These are phyloP conservation scores for Linnemannia schmuckeri DNA, from an alignment of 192 early-diverging fungal species.

Conservation along the genomic window DNA sequence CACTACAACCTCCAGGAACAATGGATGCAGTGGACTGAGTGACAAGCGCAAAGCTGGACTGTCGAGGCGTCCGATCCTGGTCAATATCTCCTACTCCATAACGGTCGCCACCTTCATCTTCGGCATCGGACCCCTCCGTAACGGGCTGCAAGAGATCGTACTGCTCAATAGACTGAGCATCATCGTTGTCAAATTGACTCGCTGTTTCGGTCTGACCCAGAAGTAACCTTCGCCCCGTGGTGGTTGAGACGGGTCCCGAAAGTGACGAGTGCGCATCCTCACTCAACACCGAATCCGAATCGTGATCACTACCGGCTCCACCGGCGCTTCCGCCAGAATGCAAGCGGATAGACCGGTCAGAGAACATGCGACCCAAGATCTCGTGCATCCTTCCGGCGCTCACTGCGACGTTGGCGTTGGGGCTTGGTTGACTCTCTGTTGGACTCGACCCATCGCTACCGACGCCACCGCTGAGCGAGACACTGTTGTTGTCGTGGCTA, in stretches of 20 bases:
- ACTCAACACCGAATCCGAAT: conserved; percentile 34
- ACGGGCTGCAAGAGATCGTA: conserved; percentile 43
- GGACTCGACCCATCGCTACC: conserved; percentile 31
- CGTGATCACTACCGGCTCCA: conserved; percentile 16
- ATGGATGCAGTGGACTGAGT: background rate
- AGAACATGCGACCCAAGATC: conserved; percentile 49
- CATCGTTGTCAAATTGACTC: background rate
- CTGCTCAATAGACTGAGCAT: conserved; percentile 7
- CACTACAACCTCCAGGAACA: background rate
- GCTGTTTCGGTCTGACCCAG: background rate
- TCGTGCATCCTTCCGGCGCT: conserved; percentile 54
- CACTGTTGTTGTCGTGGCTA: background rate
- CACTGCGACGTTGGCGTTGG: conserved; percentile 21
- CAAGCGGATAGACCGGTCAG: conserved; percentile 27
- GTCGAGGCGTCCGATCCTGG: conserved; percentile 18
- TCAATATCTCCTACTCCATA: background rate
- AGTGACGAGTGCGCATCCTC: conserved; percentile 18
- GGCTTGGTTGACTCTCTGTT: conserved; percentile 46
- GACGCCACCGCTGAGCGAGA: background rate
- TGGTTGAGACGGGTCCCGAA: background rate
- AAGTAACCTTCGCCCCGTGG: background rate
- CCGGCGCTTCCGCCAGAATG: background rate
- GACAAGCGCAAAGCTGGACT: background rate
- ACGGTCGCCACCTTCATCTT: background rate
- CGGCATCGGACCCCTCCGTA: conserved; percentile 22